A percentile compares a stretch with the other conserved stretches of the same genome.
Conservation (phyloP, 2,329 filamentous ascomycete genomes). For the Lecanicillium sp. region DNA sequence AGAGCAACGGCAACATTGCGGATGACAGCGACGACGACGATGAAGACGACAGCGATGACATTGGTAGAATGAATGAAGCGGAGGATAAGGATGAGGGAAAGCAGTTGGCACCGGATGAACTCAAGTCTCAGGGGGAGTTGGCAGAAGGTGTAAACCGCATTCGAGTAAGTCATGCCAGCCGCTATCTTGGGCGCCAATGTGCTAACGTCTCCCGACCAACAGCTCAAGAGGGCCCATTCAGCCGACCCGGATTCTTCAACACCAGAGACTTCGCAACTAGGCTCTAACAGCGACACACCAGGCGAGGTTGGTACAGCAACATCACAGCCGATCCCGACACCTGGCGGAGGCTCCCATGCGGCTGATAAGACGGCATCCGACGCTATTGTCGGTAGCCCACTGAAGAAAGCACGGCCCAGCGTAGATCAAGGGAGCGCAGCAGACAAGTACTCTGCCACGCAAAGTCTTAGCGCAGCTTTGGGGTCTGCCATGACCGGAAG, state of each 20-base stretch:
- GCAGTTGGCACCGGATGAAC: conserved; percentile 62
- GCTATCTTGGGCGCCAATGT: not conserved
- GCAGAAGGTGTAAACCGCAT: conserved; percentile 77
- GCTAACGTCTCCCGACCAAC: conserved; percentile 16
- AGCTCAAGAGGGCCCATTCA: conserved; percentile 78
- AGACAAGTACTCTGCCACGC: conserved; percentile 19
- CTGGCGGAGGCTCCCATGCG: conserved; percentile 15
- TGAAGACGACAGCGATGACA: conserved; percentile 52
- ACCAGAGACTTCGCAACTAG: conserved; percentile 22
- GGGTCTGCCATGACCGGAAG: conserved; percentile 16
- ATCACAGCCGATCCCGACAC: conserved; percentile 10
- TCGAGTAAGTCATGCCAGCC: conserved; percentile 48
- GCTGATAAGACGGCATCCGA: conserved; percentile 24
- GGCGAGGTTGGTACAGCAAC: conserved; percentile 9
- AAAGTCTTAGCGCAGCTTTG: conserved; percentile 26
- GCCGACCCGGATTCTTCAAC: conserved; percentile 51
- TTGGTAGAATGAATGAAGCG: conserved; percentile 57
- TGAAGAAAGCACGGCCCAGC: conserved; percentile 68
- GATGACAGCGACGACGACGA: conserved; percentile 69
- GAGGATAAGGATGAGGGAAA: conserved; percentile 53
- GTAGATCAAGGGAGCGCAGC: conserved; percentile 19
- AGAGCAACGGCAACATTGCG: conserved; percentile 57
- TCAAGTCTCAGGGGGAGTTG: conserved; percentile 62
- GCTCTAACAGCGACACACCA: conserved; percentile 34
- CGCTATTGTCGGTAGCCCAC: conserved; percentile 55